phyloP scores from a whole-genome alignment of 139 green algal species.

The Chlorella vulgaris region DNA sequence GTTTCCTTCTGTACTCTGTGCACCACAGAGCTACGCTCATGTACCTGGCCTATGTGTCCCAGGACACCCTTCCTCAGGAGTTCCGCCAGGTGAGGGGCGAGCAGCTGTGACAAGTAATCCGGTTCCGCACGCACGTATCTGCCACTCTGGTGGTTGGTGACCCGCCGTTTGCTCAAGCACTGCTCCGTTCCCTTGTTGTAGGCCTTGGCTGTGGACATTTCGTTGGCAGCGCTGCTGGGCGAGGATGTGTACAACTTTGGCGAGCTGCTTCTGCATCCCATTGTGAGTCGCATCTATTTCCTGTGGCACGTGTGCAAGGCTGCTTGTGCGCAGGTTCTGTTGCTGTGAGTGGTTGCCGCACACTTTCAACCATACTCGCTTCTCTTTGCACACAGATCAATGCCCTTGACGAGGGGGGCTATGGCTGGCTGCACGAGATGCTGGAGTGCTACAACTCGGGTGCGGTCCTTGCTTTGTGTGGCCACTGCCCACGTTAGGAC shows the following conservation, averaged over 20 bases:
- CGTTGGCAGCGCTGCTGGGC: slow-evolving; percentile 93
- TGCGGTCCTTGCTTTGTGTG: not conserved
- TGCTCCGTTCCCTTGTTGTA: not conserved
- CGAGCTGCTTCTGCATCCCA: slow-evolving; percentile 97
- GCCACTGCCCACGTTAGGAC: not conserved
- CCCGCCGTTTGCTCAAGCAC: not conserved
- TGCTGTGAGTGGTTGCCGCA: not conserved
- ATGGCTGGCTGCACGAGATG: slow-evolving; percentile 89
- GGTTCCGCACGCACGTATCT: not conserved
- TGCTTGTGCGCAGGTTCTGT: not conserved
- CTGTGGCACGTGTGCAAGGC: too few relatives aligned
- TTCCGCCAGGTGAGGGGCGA: slow-evolving; percentile 61
- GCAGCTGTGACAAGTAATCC: not conserved
- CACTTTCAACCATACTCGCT: too few relatives aligned
- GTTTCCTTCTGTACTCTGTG: not conserved
- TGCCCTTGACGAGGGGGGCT: slow-evolving; percentile 68
- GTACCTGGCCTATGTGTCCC: slow-evolving; percentile 93
- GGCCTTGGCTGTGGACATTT: slow-evolving; percentile 92
- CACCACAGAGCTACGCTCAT: slow-evolving; percentile 65
- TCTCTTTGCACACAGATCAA: too few relatives aligned
- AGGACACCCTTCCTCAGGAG: slow-evolving; percentile 77
- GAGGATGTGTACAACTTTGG: slow-evolving; percentile 97
- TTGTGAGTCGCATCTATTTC: too few relatives aligned
- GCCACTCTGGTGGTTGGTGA: not conserved
- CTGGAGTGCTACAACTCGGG: slow-evolving; percentile 84